Evolutionary conservation across 2,329 filamentous ascomycete species (phyloP).

Genomic region (Sporothrix luriei): DNA sequence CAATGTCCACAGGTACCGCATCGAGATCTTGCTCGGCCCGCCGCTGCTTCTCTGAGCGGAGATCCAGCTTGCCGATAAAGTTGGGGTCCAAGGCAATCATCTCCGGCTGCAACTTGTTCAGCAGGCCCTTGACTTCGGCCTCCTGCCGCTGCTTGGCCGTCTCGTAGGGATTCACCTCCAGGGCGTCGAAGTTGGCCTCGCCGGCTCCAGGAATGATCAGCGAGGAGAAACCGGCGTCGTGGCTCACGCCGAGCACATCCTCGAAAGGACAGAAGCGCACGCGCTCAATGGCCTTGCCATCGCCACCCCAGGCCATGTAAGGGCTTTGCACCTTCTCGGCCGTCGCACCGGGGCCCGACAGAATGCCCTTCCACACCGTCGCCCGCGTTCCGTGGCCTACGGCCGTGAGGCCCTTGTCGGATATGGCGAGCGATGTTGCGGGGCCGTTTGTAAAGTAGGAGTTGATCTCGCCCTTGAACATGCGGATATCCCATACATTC

Average conservation of each 20-base stretch:
- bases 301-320: conserved; percentile 91
- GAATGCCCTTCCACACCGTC: conserved; percentile 85
- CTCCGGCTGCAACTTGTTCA: conserved; percentile 93
- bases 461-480: conserved; percentile 75
- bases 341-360: conserved; percentile 55
- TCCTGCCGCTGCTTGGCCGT: conserved; percentile 91
- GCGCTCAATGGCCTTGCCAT: conserved; percentile 77
- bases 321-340: conserved; percentile 81
- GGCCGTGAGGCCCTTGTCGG: conserved; percentile 82
- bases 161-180: conserved; percentile 95
- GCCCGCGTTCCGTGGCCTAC: conserved; percentile 89
- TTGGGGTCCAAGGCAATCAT: conserved; percentile 96
- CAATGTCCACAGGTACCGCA: conserved; percentile 59
- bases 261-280: conserved; percentile 94
- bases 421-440: conserved; percentile 81
- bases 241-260: conserved; percentile 78
- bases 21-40: conserved; percentile 80
- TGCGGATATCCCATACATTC: conserved; percentile 38
- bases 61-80: conserved; percentile 85
- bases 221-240: conserved; percentile 83
- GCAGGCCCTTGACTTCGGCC: conserved; percentile 80
- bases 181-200: conserved; percentile 91
- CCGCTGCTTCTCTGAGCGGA: conserved; percentile 75
- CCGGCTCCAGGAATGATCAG: conserved; percentile 93
- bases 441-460: conserved; percentile 83